Percentiles rank a stretch among this genome's conserved stretches.
These are phyloP conservation scores for Papiliotrema nemorosa DNA, from an alignment of 1,284 basidiomycete genomes.

Conservation along the genomic window DNA sequence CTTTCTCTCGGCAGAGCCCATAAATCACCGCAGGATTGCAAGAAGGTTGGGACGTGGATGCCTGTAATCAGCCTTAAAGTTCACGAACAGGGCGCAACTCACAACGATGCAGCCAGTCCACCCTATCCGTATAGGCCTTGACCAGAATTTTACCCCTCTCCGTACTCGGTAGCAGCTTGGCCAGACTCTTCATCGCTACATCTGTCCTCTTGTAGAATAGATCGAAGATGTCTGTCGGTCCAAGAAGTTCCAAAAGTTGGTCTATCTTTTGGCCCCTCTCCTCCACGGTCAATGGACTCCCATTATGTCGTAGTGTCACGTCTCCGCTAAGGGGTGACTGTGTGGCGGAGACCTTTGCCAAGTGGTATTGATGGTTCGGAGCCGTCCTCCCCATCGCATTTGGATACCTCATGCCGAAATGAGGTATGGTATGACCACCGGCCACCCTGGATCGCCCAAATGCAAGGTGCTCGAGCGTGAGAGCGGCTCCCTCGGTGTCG, in stretches of 20 bases:
- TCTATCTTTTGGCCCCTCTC: constrained; percentile 32
- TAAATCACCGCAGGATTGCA: constrained; percentile 46
- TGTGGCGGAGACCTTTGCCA: constrained; percentile 17
- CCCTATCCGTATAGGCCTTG: constrained; percentile 42
- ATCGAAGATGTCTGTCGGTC: constrained; percentile 44
- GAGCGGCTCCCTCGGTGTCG: constrained; percentile 49
- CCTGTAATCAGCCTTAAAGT: constrained; percentile 17
- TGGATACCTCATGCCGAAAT: constrained; percentile 26
- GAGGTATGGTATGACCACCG: constrained; percentile 37
- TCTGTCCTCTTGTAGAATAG: constrained; percentile 44
- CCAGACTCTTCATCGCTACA: constrained; percentile 42
- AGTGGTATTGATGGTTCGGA: constrained; percentile 41
- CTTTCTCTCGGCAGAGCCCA: constrained; percentile 44
- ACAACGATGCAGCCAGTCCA: constrained; percentile 51
- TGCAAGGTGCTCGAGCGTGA: constrained; percentile 49
- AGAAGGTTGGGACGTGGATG: constrained; percentile 47
- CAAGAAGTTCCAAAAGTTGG: constrained; percentile 39
- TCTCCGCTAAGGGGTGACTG: not conserved
- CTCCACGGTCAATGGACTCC: constrained; percentile 15
- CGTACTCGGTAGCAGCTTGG: constrained; percentile 40
- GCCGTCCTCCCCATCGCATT: constrained; percentile 9
- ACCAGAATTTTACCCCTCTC: constrained; percentile 46
- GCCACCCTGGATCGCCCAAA: constrained; percentile 45
- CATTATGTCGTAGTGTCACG: not conserved
- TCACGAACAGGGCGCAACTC: constrained; percentile 5